Evolutionary conservation across 345 rosid genomes (phyloP).

Genomic region (Lepidium africanum): DNA sequence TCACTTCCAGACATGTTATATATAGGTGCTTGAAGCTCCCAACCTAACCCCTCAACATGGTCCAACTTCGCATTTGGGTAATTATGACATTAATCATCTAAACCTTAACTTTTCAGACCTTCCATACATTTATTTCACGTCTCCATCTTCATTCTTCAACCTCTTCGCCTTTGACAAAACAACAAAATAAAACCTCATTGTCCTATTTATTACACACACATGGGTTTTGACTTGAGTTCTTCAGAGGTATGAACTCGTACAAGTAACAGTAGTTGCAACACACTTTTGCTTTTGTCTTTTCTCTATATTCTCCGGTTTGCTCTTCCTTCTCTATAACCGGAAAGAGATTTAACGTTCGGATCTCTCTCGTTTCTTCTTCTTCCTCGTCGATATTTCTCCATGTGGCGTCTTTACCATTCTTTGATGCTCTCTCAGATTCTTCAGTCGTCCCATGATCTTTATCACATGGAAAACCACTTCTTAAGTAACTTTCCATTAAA

Average conservation of each 20-base stretch:
- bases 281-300: constrained; percentile 20
- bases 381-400: neutral
- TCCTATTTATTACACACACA: constrained; percentile 34
- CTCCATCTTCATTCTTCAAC: neutral
- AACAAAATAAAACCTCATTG: constrained; percentile 11
- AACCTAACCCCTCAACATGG: constrained; percentile 15
- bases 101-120: too few relatives aligned
- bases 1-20: neutral
- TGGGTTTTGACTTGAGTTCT: constrained; percentile 38
- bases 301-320: constrained; percentile 10
- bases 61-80: constrained; percentile 25
- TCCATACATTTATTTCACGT: constrained; percentile 21
- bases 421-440: constrained; percentile 24
- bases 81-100: neutral
- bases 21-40: constrained; percentile 5
- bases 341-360: constrained; percentile 49
- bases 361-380: constrained; percentile 25
- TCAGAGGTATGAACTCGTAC: constrained; percentile 60
- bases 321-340: constrained; percentile 32
- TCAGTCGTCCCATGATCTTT: constrained; percentile 23
- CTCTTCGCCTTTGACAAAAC: constrained; percentile 8
- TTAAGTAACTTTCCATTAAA: neutral
- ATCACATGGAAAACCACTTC: neutral
- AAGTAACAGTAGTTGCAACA: constrained; percentile 35
- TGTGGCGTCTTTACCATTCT: constrained; percentile 13